Evolutionary conservation across 1,139 yeast genomes (phyloP).

Genomic region (Eremothecium cymbalariae): DNA sequence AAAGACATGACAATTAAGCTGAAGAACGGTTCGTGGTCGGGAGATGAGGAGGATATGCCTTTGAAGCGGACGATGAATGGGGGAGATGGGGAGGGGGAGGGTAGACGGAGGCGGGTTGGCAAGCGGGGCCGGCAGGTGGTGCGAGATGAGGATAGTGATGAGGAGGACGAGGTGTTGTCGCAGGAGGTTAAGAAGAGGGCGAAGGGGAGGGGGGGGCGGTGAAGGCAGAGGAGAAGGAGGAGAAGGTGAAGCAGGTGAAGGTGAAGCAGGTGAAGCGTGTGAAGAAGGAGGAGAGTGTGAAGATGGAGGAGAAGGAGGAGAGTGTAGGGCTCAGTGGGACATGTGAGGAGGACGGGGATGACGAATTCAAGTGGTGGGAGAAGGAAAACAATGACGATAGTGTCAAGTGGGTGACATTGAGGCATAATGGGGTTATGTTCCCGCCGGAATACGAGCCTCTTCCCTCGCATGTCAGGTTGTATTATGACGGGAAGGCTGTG

Average conservation of each 20-base stretch:
- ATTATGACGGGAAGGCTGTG: conserved; percentile 70
- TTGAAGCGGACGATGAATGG: no score
- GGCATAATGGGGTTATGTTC: conserved; percentile 84
- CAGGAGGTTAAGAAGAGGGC: conserved; percentile 8
- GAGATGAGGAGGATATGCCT: conserved; percentile 9
- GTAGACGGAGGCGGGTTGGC: background rate
- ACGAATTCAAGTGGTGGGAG: conserved; percentile 85
- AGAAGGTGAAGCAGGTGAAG: conserved; percentile 7
- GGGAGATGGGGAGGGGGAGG: background rate
- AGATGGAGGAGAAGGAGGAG: conserved; percentile 10
- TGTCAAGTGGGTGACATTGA: conserved; percentile 77
- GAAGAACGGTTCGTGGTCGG: conserved; percentile 11
- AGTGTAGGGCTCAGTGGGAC: conserved; percentile 17
- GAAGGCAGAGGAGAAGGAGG: conserved; percentile 9
- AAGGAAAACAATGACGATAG: conserved; percentile 61
- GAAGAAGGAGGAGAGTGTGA: conserved; percentile 2
- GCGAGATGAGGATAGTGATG: conserved; percentile 2
- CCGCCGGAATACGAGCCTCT: conserved; percentile 89
- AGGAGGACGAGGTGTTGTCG: conserved; percentile 5
- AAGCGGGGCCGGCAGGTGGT: background rate
- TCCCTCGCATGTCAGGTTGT: conserved; percentile 69
- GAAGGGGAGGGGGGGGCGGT: conserved; percentile 9
- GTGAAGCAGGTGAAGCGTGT: conserved; percentile 1
- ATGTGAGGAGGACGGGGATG: conserved; percentile 53
- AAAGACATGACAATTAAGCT: conserved; percentile 14